Percentiles rank a stretch among this genome's conserved stretches.
phyloP scores from a whole-genome alignment of 768 basidiomycete genomes.

The Mycena polygramma region DNA sequence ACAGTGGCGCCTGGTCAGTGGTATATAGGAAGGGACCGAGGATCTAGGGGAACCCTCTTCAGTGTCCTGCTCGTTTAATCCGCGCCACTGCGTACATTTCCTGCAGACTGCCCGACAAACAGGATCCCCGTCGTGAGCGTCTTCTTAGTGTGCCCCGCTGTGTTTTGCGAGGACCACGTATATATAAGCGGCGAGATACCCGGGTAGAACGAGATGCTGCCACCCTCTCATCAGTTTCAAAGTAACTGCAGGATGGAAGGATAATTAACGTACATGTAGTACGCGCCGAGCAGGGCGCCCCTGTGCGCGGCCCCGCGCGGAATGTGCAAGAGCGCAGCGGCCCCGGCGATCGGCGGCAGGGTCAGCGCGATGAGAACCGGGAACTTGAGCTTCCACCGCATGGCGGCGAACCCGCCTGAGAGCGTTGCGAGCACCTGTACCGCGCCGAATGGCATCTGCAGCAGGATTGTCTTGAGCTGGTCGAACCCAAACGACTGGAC shows the following conservation, averaged over 20 bases:
- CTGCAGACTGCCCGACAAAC: conserved; percentile 52
- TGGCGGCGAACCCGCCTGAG: conserved; percentile 20
- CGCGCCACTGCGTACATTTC: conserved; percentile 43
- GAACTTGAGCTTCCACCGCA: conserved; percentile 27
- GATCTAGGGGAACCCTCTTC: conserved; percentile 12
- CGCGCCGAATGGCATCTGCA: conserved; percentile 40
- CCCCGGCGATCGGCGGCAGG: conserved; percentile 37
- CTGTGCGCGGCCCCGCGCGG: conserved; percentile 20
- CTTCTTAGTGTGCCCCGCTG: conserved; percentile 51
- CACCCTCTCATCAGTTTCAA: not conserved
- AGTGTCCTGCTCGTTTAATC: not conserved
- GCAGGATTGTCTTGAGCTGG: conserved; percentile 35
- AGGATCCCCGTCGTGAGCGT: conserved; percentile 50
- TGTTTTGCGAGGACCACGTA: conserved; percentile 44
- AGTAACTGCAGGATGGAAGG: not conserved
- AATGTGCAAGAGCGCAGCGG: conserved; percentile 33
- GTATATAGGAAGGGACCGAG: conserved; percentile 39
- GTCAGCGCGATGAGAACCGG: conserved; percentile 33
- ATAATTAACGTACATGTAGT: conserved; percentile 28
- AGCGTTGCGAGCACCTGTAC: conserved; percentile 36
- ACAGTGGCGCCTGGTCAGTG: conserved; percentile 36
- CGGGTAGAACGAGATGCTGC: conserved; percentile 38
- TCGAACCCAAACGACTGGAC: conserved; percentile 40
- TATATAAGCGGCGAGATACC: conserved; percentile 38
- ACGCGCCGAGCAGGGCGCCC: conserved; percentile 32